Conservation (phyloP, 208 protist genomes). For the Acanthamoeba sp. region DNA sequence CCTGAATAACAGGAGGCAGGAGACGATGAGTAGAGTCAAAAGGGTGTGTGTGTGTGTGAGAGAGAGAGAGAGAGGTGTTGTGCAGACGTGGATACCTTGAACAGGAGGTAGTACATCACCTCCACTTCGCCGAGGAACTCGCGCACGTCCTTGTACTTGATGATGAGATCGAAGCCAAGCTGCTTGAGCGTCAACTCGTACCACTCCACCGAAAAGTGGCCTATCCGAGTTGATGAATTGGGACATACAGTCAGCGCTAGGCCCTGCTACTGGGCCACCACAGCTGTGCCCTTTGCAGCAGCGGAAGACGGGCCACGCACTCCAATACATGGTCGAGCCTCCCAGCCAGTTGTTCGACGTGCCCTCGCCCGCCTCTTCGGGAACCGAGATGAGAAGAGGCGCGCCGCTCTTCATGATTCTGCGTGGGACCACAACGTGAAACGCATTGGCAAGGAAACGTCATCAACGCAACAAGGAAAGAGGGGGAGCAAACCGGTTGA, state of each 20-base stretch:
- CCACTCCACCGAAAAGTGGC: conserved; percentile 71
- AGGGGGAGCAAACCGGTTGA: neutral
- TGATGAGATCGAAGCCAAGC: conserved; percentile 63
- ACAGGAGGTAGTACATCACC: conserved; percentile 70
- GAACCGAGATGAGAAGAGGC: conserved; percentile 26
- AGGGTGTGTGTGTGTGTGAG: no score
- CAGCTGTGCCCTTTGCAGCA: no score
- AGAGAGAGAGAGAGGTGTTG: neutral
- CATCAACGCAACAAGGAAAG: neutral
- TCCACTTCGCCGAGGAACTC: conserved; percentile 60
- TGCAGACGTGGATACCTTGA: no score
- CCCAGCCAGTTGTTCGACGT: conserved; percentile 57
- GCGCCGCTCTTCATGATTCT: conserved; percentile 53
- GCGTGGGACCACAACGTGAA: neutral
- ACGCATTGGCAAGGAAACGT: neutral
- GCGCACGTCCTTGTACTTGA: conserved; percentile 67
- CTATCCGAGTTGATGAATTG: neutral
- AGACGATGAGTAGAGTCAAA: no score
- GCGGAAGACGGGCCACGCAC: no score
- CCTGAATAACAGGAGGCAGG: no score
- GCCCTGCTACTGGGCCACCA: no score
- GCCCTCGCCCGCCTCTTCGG: conserved; percentile 50
- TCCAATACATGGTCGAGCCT: conserved; percentile 68
- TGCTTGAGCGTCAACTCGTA: conserved; percentile 69
- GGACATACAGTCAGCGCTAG: no score